Evolutionary conservation across 1,139 yeast genomes (phyloP), one percentile per base, ranked within the genome.

Genomic region (Candida gigantensis): DNA sequence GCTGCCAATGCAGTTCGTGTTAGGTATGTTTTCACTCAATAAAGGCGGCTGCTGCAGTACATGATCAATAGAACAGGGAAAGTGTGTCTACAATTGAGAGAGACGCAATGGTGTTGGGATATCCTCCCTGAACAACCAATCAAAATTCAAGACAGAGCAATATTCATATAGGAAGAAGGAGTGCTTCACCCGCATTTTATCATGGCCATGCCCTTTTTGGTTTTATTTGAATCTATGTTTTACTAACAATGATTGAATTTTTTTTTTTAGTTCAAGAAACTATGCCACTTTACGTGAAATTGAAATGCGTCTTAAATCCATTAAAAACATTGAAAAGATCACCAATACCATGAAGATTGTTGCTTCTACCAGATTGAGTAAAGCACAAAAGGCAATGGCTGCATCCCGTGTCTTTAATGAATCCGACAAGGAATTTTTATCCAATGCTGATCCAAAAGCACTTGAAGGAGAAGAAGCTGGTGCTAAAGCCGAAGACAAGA

Each of bases 341-440:
- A 92, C 98, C 74, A 92, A 92, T 75, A 92, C 98, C 68, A 92
- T 92, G 98, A 92, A 90, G 78, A 84, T 94, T 70, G 98, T 92
- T 58, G 98, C 98, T 36, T 90, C 97, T 32, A 92, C 98, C 55
- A 87, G 97, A 76, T 80, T 92, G 66, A 79, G 81, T 65, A 89
- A 87, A 73, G 98, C 98, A 45, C 96, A 90, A 71, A 86, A 84
- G 65, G 96, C 97, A 50, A 92, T 90, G 92, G 74, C 77, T 53
- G 79, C 88, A 39, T 86, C 97, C 35, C 83, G 95, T 65, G 83
- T 81, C 46, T 90, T 87, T 77, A 84, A 85, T 62, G 75, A 77
- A 56, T 79, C 92, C 44, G 95, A 88, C 62, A 55, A 75, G 49
- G 90, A 85, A 62, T 87, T 92, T 57, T 86, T 74, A 68, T 72